Conservation (phyloP, 768 basidiomycete species). For the Collybia sp. region DNA sequence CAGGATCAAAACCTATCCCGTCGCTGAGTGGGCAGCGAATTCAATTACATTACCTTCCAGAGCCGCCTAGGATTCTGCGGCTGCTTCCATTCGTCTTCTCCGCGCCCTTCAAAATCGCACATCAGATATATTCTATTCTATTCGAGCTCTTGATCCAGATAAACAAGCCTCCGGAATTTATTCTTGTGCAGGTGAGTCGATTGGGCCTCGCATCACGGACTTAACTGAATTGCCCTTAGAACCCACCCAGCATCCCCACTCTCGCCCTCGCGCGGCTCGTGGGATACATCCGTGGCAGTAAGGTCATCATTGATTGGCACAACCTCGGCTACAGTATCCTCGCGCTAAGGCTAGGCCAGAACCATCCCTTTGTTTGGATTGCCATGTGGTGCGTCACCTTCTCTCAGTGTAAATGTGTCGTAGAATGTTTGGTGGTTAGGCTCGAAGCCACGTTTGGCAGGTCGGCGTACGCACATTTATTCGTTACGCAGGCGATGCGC, state of each 20-base stretch:
- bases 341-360: slow-evolving; percentile 68
- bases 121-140: slow-evolving; percentile 65
- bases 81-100: slow-evolving; percentile 62
- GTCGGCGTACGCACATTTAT: slow-evolving; percentile 83
- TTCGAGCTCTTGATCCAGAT: slow-evolving; percentile 56
- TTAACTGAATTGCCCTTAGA: slow-evolving; percentile 41
- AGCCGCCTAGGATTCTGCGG: slow-evolving; percentile 51
- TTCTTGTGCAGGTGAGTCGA: slow-evolving; percentile 79
- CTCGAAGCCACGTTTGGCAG: slow-evolving; percentile 82
- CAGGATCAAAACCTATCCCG: slow-evolving; percentile 76
- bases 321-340: slow-evolving; percentile 95
- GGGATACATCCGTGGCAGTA: slow-evolving; percentile 62
- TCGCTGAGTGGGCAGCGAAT: slow-evolving; percentile 63
- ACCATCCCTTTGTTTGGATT: slow-evolving; percentile 66
- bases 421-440: slow-evolving; percentile 34
- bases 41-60: slow-evolving; percentile 60
- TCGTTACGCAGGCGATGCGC: slow-evolving; percentile 88
- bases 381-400: slow-evolving; percentile 58
- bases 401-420: neutral
- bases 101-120: slow-evolving; percentile 76
- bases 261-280: slow-evolving; percentile 81
- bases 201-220: slow-evolving; percentile 2
- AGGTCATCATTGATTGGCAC: slow-evolving; percentile 98
- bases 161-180: slow-evolving; percentile 68
- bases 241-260: slow-evolving; percentile 95